These are phyloP conservation scores for Candida andamanensis DNA, from an alignment of 805 yeast genomes.

Conservation along the genomic window DNA sequence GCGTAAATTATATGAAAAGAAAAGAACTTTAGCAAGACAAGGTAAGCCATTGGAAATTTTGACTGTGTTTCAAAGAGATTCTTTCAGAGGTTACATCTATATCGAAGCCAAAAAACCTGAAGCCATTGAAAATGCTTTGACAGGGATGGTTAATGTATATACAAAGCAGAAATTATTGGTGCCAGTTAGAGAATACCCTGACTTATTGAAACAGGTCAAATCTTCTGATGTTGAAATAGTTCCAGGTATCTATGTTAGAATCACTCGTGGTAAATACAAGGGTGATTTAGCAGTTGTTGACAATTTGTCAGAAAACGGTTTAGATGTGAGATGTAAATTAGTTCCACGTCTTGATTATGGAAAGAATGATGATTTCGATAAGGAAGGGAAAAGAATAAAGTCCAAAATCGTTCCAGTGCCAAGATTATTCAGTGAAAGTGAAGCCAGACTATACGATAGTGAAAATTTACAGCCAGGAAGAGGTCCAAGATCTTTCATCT, in stretches of 20 bases:
- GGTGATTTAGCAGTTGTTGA: slow-evolving; percentile 93
- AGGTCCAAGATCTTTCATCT: slow-evolving; percentile 57
- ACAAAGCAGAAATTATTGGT: slow-evolving; percentile 71
- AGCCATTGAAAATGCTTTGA: slow-evolving; percentile 82
- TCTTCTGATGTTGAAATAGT: slow-evolving; percentile 81
- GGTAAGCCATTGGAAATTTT: slow-evolving; percentile 76
- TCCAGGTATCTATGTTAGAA: slow-evolving; percentile 90
- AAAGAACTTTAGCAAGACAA: slow-evolving; percentile 68
- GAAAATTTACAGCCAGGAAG: slow-evolving; percentile 63
- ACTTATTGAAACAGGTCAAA: slow-evolving; percentile 82
- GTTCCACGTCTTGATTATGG: slow-evolving; percentile 95
- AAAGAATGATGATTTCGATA: slow-evolving; percentile 48
- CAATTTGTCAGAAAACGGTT: slow-evolving; percentile 87
- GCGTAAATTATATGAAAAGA: slow-evolving; percentile 76
- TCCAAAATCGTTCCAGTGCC: slow-evolving; percentile 77
- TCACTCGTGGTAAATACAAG: slow-evolving; percentile 85
- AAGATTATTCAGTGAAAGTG: slow-evolving; percentile 79
- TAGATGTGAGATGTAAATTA: slow-evolving; percentile 88
- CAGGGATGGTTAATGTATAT: slow-evolving; percentile 86
- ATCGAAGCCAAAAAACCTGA: slow-evolving; percentile 92
- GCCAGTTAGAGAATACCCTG: slow-evolving; percentile 94
- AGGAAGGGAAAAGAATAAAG: slow-evolving; percentile 41
- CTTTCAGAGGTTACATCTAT: slow-evolving; percentile 86
- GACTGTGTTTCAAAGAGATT: slow-evolving; percentile 91
- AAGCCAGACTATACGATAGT: slow-evolving; percentile 81